Evolutionary conservation across 1,284 basidiomycete genomes (phyloP), one percentile per base, ranked within the genome.

Genomic region (Afroboletus lepidellus): DNA sequence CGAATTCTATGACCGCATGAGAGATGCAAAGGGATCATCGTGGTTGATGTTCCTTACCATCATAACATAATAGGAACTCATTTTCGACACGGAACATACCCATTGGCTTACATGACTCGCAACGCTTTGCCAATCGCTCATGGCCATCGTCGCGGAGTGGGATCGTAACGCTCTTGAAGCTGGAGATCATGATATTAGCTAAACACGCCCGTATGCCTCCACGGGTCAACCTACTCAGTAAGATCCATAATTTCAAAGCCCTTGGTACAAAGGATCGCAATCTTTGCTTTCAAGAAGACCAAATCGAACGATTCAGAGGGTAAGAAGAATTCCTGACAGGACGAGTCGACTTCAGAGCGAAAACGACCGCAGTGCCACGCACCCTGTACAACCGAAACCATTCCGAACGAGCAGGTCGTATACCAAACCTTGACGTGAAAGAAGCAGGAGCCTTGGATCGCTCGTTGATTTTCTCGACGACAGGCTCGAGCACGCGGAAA

Each of bases 181-280:
- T 93, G 57, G 20, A 41, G 24, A 47, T 24, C 41, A 41, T 8
- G 13, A 37, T 41, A 42, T 61, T 39, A 53, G 56, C 34, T 18
- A 55, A 13, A 29, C 9, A 21, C 3, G n/a, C 20, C 21, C 5
- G 5, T n/a, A 11, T 16, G 4, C 6, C n/a, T n/a, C 20, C 13
- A 32, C 15, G 11, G 16, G 16, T 77, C 89, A 12, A 23, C 36
- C 37, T 69, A 93, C 92, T 92, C 86, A 3, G 83, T 83, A 30
- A 98, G 77, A 67, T 97, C 91, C 91, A 98, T 97, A 62, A 98
- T 96, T 73, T 96, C 92, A 63, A 98, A 96, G n/a, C 92, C 94
- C 64, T 91, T 94, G 3, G 89, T 83, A 60, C 94, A 95, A 29
- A 96, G 80, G 52, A 99, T 90, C 6, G 92, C 93, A 54, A 99